Base-by-base conservation (phyloP, 495 filamentous ascomycete genomes). In the Penicillium taxi region DNA sequence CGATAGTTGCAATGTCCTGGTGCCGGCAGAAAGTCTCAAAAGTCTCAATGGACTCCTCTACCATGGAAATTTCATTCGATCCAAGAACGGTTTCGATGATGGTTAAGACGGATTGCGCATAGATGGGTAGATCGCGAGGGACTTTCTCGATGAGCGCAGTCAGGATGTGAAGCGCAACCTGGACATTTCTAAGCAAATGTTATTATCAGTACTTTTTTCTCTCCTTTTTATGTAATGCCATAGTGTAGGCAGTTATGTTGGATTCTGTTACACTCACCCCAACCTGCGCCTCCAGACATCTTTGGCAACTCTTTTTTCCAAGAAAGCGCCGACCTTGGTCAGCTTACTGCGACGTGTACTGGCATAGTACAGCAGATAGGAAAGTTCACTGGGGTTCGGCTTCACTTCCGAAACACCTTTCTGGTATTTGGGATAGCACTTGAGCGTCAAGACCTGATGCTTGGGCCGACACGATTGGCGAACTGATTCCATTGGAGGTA, bases 281-380 rank as follows among this genome's bases (percentile, higher is more conserved):
- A 86, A 78, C 46, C 81, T 77, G 42, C 74, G 73, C 45, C 81
- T 78, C 66, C 78, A 86, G 39, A 94, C 86, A 70, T 96, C 89
- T 45, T 76, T 80, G 26, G 81, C 81, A 35, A 86, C 86, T 64
- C 84, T 82, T 69, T 86, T 90, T 62, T 94, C 87, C 50, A 96
- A 66, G 53, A 93, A 96, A 50, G 76, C 76, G 55, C 85, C 85
- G 32, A 96, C 86, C 58, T 96, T 96, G 53, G 88, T 86, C 37
- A 96, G 74, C 74, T 94, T 96, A 61, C 83, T 88, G 40, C 85
- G 76, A 35, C 89, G 83, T 46, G 88, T 91, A 56, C 86, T 89
- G 26, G 83, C 85, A 72, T 96, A 94, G 72, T 90, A 96, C 18
- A 95, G 77, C 34, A 96, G 74, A 56, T 96, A 96, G 55, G 85